Evolutionary conservation across 2,329 filamentous ascomycete genomes (phyloP).

Genomic region (Sarocladium oryzae): DNA sequence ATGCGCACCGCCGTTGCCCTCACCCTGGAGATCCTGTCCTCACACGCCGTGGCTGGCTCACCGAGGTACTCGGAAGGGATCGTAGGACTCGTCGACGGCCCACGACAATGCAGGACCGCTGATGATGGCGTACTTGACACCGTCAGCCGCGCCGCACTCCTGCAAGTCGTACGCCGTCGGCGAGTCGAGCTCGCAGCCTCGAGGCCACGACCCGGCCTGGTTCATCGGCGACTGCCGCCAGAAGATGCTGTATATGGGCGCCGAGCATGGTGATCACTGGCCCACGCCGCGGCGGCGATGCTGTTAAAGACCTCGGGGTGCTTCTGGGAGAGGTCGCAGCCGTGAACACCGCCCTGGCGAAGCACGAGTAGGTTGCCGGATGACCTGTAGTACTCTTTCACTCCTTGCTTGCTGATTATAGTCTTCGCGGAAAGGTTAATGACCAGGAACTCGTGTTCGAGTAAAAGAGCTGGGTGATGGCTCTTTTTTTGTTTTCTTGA

Average conservation of each 20-base stretch:
- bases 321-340: slow-evolving; percentile 41
- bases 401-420: slow-evolving; percentile 34
- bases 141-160: slow-evolving; percentile 8
- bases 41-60: neutral
- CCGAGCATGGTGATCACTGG: slow-evolving; percentile 33
- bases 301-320: slow-evolving; percentile 49
- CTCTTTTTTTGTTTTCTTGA: too few relatives aligned
- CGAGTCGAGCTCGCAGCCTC: slow-evolving; percentile 7
- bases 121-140: slow-evolving; percentile 8
- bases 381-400: slow-evolving; percentile 34
- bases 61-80: slow-evolving; percentile 1
- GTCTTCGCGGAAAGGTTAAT: too few relatives aligned
- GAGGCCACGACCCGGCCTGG: slow-evolving; percentile 2
- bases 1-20: slow-evolving; percentile 12
- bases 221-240: slow-evolving; percentile 8
- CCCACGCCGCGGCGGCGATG: slow-evolving; percentile 39
- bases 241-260: neutral
- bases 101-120: neutral
- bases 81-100: neutral
- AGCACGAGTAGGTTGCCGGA: slow-evolving; percentile 38
- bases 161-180: neutral
- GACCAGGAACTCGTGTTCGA: neutral
- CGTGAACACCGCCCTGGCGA: slow-evolving; percentile 49
- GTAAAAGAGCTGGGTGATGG: too few relatives aligned
- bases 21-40: slow-evolving; percentile 1